Evolutionary conservation across 148 eudicot genomes (phyloP).

Genomic region (Fagopyrum tataricum): DNA sequence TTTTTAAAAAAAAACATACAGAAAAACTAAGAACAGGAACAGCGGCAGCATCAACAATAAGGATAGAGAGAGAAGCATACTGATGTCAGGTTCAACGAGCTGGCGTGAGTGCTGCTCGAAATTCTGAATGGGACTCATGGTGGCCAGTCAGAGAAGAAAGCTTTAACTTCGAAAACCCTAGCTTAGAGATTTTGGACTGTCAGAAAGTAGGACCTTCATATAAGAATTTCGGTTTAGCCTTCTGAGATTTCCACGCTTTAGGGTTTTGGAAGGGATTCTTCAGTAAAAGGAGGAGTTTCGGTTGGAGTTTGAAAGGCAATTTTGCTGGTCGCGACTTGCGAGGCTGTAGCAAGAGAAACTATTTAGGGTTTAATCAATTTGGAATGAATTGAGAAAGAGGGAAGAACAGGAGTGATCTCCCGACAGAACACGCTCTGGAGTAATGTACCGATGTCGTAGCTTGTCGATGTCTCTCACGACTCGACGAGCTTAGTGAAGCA

Average conservation of each 20-base stretch:
- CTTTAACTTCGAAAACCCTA: slow-evolving; percentile 12
- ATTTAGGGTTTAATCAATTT: neutral
- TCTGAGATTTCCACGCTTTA: neutral
- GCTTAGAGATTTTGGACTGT: neutral
- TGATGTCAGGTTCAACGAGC: slow-evolving; percentile 60
- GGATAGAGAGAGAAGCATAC: slow-evolving; percentile 26
- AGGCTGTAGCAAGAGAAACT: neutral
- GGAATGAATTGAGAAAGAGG: neutral
- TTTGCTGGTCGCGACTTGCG: neutral
- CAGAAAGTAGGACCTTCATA: slow-evolving; percentile 3
- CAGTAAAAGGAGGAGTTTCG: neutral
- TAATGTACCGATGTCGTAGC: too few species aligned
- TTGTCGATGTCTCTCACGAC: neutral
- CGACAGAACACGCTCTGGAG: neutral
- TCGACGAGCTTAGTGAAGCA: neutral
- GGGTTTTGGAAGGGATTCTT: neutral
- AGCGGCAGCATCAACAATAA: neutral
- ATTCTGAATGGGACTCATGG: slow-evolving; percentile 93
- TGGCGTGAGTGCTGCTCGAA: slow-evolving; percentile 87
- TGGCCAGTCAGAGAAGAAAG: slow-evolving; percentile 10
- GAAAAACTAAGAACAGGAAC: neutral
- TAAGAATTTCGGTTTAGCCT: neutral
- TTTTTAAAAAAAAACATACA: slow-evolving; percentile 9
- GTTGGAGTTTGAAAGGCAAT: neutral
- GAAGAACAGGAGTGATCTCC: neutral